Evolutionary conservation across 2,329 filamentous ascomycete genomes (phyloP).

Genomic region (Sarocladium kiliense): DNA sequence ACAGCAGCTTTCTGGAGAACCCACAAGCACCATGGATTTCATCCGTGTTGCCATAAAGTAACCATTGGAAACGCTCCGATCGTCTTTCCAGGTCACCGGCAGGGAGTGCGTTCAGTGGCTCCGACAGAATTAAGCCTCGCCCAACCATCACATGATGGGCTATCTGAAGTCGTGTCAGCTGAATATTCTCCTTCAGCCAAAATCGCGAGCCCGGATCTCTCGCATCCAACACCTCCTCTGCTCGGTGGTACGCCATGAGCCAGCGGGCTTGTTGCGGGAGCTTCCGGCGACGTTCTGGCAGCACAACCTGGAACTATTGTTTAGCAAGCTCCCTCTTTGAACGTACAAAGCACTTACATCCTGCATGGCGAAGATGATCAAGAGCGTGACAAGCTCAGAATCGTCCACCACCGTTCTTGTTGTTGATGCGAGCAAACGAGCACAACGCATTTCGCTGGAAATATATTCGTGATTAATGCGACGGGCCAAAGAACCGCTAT

Average conservation of each 20-base stretch:
- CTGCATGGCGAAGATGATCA: constrained; percentile 33
- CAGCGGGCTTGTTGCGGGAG: constrained; percentile 28
- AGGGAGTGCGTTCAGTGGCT: constrained; percentile 30
- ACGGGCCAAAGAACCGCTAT: constrained; percentile 16
- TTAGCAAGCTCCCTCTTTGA: not conserved
- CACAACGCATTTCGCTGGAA: constrained; percentile 25
- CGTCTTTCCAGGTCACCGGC: constrained; percentile 24
- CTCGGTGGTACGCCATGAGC: too few species aligned
- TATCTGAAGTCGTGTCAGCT: constrained; percentile 26
- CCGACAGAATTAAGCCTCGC: constrained; percentile 32
- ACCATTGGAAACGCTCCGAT: constrained; percentile 30
- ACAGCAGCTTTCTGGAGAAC: constrained; percentile 33
- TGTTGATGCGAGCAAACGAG: constrained; percentile 17
- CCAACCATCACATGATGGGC: constrained; percentile 35
- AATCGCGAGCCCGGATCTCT: constrained; percentile 32
- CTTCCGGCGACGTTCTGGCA: constrained; percentile 29
- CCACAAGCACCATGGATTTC: constrained; percentile 37
- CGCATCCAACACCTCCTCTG: constrained; percentile 28
- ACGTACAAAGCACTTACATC: constrained; percentile 23
- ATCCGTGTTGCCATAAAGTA: constrained; percentile 32
- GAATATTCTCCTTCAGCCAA: constrained; percentile 27
- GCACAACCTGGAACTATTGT: constrained; percentile 23
- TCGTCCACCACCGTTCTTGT: constrained; percentile 16
- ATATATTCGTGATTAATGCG: constrained; percentile 28
- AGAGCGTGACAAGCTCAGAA: constrained; percentile 31